Evolutionary conservation across 257 asterid genomes (phyloP).

Genomic region (Nicotiana knightiana): DNA sequence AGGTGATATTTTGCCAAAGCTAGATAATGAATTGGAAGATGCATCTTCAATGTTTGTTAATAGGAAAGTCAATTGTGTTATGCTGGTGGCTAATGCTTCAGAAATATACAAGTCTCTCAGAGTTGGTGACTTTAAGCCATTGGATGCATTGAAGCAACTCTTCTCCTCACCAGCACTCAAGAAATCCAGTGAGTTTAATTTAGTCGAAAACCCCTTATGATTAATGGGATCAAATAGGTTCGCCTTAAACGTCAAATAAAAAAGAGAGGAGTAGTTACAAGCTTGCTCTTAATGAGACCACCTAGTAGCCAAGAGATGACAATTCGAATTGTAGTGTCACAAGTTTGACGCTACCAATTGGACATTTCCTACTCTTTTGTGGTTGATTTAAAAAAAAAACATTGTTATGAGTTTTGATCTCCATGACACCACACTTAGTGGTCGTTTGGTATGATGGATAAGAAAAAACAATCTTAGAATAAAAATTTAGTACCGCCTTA

Average conservation of each 20-base stretch:
- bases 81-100: constrained; percentile 24
- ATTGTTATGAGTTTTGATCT: no score
- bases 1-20: constrained; percentile 1
- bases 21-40: neutral
- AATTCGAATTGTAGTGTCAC: no score
- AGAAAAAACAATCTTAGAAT: no score
- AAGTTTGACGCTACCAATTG: neutral
- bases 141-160: constrained; percentile 21
- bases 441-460: no score
- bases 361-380: neutral
- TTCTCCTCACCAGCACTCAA: constrained; percentile 9
- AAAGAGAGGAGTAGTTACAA: neutral
- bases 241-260: no score
- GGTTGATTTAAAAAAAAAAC: no score
- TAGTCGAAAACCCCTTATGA: no score
- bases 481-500: no score
- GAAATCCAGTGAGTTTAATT: constrained; percentile 16
- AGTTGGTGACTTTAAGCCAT: constrained; percentile 15
- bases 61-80: constrained; percentile 22
- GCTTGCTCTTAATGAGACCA: neutral
- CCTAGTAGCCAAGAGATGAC: neutral
- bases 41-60: constrained; percentile 6
- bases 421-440: no score
- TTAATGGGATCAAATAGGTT: no score
- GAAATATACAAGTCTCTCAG: constrained; percentile 19